phyloP scores from a whole-genome alignment of 257 asterid genomes.

The Leptodermis oblonga region DNA sequence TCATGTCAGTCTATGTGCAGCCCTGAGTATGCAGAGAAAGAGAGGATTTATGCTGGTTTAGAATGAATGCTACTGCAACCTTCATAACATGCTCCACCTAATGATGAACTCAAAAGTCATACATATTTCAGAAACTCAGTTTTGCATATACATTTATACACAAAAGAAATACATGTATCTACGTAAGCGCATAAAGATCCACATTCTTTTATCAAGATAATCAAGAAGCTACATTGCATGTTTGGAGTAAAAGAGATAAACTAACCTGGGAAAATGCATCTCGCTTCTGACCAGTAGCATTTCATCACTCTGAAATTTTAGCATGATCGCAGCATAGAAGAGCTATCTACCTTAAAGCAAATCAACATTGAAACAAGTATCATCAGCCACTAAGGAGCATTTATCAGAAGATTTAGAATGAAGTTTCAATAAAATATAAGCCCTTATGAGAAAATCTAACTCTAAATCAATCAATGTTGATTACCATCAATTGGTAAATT shows the following conservation, averaged over 20 bases:
- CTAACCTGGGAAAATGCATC: slow-evolving; percentile 95
- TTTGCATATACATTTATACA: neutral
- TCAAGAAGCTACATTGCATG: too few species aligned
- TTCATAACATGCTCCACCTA: neutral
- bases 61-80: neutral
- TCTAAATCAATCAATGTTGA: too few species aligned
- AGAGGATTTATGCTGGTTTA: neutral
- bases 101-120: neutral
- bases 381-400: too few species aligned
- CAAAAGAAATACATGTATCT: neutral
- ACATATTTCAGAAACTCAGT: neutral
- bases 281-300: slow-evolving; percentile 90
- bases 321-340: slow-evolving; percentile 99
- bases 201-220: neutral
- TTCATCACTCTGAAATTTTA: slow-evolving; percentile 93
- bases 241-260: slow-evolving; percentile 7
- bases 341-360: too few species aligned
- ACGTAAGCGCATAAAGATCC: neutral
- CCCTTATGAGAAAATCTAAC: too few species aligned
- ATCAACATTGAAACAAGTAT: too few species aligned
- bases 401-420: too few species aligned
- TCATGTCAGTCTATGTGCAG: neutral
- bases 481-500: too few species aligned
- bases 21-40: neutral
- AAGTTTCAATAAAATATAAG: too few species aligned